Evolutionary conservation across 2,329 filamentous ascomycete genomes (phyloP), one percentile per base, ranked within the genome.

Genomic region (Falciphora oryzae): DNA sequence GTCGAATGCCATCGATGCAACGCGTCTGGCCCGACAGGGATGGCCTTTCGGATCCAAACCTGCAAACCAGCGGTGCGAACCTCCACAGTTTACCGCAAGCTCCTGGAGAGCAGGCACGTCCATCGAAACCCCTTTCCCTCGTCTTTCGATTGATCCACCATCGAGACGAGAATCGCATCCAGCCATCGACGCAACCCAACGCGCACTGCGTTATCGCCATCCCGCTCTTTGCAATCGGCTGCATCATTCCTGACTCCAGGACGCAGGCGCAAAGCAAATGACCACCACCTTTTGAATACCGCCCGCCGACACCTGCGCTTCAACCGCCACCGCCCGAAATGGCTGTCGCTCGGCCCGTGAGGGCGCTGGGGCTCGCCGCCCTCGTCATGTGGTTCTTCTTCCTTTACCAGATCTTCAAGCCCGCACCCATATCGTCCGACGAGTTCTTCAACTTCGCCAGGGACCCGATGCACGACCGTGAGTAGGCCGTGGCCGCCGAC

Each of bases 401-500:
- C 72, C 77, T 96, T 69, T 89, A 91, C 70, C 89, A 91, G 73
- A 81, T 95, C 71, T 87, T 90, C 75, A 85, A 84, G 67, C 82
- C 85, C 11, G 80, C 84, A 28, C 77, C 78, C 53, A 69, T 75
- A 27, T 53, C 50, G 28, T 62, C 61, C 38, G 61, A 56, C 44
- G 61, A 62, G 50, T 62, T 62, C 28, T 50, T 29, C 22, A 62
- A 62, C 61, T 62, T 62, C 14, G 86, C 89, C 70, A 85, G 86
- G 66, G 94, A 98, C 78, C 94, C 94, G 64, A 92, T 94, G 72
- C 75, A 93, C 72, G 93, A 97, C 77, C 87, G 93, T 97, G 81
- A 75, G 90, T 78, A 66, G 57, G 4, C 57, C 44, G 22, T 44
- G 38, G 38, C 57, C 29, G 57, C 27, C 29, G 27, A 58, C 44